phyloP scores from a whole-genome alignment of 768 basidiomycete species.

The Amanita pallidorosea region DNA sequence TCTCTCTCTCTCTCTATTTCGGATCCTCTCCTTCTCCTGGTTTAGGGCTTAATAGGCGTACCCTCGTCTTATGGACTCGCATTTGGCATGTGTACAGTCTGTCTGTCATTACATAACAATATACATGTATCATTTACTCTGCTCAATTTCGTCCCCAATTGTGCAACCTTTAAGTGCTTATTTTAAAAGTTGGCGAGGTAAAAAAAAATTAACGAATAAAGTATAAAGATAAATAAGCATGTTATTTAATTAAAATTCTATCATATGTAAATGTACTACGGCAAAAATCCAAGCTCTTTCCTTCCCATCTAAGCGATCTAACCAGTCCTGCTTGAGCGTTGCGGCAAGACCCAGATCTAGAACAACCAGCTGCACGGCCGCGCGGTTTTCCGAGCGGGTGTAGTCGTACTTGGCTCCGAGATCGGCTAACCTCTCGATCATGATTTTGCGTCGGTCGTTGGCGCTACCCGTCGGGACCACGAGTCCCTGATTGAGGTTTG shows the following conservation, averaged over 20 bases:
- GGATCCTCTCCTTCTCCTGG: no score
- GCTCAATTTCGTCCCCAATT: no score
- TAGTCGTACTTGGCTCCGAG: neutral
- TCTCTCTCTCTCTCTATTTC: no score
- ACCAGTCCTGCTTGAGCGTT: slow-evolving; percentile 1
- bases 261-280: neutral
- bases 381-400: neutral
- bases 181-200: no score
- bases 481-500: neutral
- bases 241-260: neutral
- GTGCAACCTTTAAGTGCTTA: no score
- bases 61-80: no score
- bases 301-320: neutral
- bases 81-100: neutral
- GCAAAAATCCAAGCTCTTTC: slow-evolving; percentile 2
- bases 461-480: neutral
- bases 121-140: neutral
- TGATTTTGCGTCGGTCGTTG: neutral
- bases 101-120: neutral
- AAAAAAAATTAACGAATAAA: no score
- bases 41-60: no score
- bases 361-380: neutral
- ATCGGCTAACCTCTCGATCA: neutral
- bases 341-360: neutral
- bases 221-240: no score